Evolutionary conservation across 495 filamentous ascomycete genomes (phyloP), one percentile per base, ranked within the genome.

Genomic region (Poronia punctata): DNA sequence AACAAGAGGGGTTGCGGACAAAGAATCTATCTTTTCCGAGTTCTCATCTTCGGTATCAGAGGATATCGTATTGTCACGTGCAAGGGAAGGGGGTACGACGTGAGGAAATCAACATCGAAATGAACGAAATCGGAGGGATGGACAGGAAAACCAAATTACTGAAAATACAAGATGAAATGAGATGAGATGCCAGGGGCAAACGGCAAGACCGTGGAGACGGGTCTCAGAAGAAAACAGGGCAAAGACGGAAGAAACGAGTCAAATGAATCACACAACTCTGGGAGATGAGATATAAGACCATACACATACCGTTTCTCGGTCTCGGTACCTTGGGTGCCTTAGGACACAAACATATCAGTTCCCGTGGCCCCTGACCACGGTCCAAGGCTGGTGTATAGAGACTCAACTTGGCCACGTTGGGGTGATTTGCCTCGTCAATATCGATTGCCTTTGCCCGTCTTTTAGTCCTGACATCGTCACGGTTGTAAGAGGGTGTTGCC

Each of bases 301-400:
- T n/a, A 31, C 45, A 78, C 86, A 65, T 74, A 97, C 92, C 88
- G 71, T 98, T 98, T 55, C 92, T 79, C 39, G 92, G 92, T 51
- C 92, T 70, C 18, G 92, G 92, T 36, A 97, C 87, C 62, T 96
- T 95, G 4, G 88, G 86, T 49, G 87, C 86, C 17, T 87, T 86
- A 49, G 93, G 85, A 62, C 92, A 98, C 51, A 96, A 77, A 68
- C 92, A 98, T 42, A 95, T 67, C 20, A 68, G 48, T n/a, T 71
- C 68, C 34, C 60, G 51, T 12, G 54, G 50, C 27, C 50, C 48
- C 37, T 62, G 59, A 28, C 54, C 48, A 6, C 50, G 52, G 23
- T 50, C 55, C 2, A 52, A 52, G 35, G 22, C 53, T 21, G 59
- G 62, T 35, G 62, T 67, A 47, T 47, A 58, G 23, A 66, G 48